Percentiles rank a stretch among this genome's conserved stretches.
phyloP scores from a whole-genome alignment of 1,284 basidiomycete genomes.

The Fomitopsis schrenkii region DNA sequence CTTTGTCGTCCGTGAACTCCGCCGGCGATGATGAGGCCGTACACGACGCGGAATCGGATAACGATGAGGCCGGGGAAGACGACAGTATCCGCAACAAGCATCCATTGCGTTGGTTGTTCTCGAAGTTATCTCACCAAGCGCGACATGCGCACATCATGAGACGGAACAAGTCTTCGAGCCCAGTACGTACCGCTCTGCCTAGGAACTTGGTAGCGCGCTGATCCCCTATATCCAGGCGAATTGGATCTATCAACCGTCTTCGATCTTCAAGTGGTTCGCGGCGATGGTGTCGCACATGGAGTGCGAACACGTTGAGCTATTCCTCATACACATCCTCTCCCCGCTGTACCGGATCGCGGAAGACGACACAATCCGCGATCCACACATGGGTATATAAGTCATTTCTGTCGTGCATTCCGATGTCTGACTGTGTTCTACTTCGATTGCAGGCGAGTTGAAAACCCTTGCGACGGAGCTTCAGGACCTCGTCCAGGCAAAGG shows the following conservation, averaged over 20 bases:
- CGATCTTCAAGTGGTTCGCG: constrained; percentile 91
- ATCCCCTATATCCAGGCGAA: constrained; percentile 32
- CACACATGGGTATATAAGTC: constrained; percentile 66
- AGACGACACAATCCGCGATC: constrained; percentile 77
- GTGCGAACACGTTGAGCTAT: constrained; percentile 50
- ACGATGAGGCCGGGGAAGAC: constrained; percentile 29
- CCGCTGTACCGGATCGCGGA: constrained; percentile 87
- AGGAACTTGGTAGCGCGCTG: background rate
- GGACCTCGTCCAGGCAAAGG: constrained; percentile 82
- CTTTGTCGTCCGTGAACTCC: constrained; percentile 5
- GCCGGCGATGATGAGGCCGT: constrained; percentile 15
- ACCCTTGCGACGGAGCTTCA: constrained; percentile 82
- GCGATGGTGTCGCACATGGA: constrained; percentile 81
- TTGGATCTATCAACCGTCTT: constrained; percentile 80
- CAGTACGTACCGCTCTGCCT: constrained; percentile 35
- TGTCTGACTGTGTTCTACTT: background rate
- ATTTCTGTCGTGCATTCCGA: background rate
- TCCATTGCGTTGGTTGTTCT: constrained; percentile 90
- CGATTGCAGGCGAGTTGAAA: constrained; percentile 72
- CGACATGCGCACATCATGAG: constrained; percentile 69
- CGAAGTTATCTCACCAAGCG: constrained; percentile 87
- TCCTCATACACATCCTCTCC: constrained; percentile 81
- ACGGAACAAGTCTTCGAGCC: constrained; percentile 45
- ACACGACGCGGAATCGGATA: constrained; percentile 3
- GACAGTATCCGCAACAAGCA: constrained; percentile 37